Conservation (phyloP, 2,329 filamentous ascomycete species). For the Monilinia polystroma region DNA sequence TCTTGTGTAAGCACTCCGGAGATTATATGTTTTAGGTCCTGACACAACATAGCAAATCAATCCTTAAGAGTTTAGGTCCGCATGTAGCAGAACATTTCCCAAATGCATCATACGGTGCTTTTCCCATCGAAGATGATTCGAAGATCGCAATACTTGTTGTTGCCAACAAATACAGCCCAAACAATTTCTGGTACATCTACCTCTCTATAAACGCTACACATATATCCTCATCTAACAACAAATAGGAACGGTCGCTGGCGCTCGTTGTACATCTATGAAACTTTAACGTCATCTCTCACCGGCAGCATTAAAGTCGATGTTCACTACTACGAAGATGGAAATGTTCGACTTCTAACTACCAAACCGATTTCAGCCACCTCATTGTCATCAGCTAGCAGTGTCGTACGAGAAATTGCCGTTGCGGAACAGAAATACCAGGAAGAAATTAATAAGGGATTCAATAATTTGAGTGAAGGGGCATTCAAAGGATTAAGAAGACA, state of each 20-base stretch:
- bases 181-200: slow-evolving; percentile 81
- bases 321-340: slow-evolving; percentile 99
- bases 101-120: slow-evolving; percentile 76
- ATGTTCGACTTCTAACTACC: slow-evolving; percentile 87
- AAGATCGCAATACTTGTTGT: slow-evolving; percentile 81
- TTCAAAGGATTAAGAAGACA: slow-evolving; percentile 93
- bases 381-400: slow-evolving; percentile 55
- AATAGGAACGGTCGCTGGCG: slow-evolving; percentile 93
- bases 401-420: slow-evolving; percentile 74
- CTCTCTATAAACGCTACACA: background rate
- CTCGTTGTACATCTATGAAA: slow-evolving; percentile 76
- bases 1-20: slow-evolving; percentile 63
- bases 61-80: slow-evolving; percentile 70
- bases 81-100: slow-evolving; percentile 90
- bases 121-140: slow-evolving; percentile 72
- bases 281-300: slow-evolving; percentile 65
- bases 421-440: slow-evolving; percentile 94
- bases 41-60: slow-evolving; percentile 64
- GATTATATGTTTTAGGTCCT: background rate
- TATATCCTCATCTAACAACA: slow-evolving; percentile 17
- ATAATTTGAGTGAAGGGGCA: slow-evolving; percentile 82
- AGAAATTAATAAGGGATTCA: slow-evolving; percentile 89
- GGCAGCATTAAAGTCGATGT: slow-evolving; percentile 91
- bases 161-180: slow-evolving; percentile 94
- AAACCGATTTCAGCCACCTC: slow-evolving; percentile 67